phyloP scores from a whole-genome alignment of 2,329 filamentous ascomycete species.

The Leptodontidium sp. region DNA sequence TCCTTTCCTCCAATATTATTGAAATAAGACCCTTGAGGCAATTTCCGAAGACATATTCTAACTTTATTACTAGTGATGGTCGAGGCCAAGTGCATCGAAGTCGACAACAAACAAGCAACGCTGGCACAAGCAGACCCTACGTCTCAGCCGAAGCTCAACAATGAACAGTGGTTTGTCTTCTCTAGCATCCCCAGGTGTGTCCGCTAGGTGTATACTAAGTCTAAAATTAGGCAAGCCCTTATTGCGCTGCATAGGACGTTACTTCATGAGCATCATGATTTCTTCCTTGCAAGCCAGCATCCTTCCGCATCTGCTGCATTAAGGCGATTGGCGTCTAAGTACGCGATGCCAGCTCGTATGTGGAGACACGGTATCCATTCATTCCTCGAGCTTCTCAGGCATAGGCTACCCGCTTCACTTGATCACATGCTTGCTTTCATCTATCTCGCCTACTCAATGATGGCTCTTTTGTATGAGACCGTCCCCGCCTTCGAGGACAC shows the following conservation, averaged over 20 bases:
- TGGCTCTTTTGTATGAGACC: slow-evolving; percentile 86
- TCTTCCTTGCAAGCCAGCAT: slow-evolving; percentile 88
- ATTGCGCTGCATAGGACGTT: slow-evolving; percentile 84
- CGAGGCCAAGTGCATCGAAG: slow-evolving; percentile 85
- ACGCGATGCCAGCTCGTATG: slow-evolving; percentile 92
- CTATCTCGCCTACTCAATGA: slow-evolving; percentile 88
- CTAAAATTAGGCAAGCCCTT: slow-evolving; percentile 63
- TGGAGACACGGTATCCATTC: slow-evolving; percentile 92
- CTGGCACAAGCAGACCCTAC: slow-evolving; percentile 57
- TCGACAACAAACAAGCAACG: slow-evolving; percentile 70
- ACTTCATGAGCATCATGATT: slow-evolving; percentile 84
- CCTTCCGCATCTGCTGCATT: slow-evolving; percentile 77
- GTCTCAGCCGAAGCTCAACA: slow-evolving; percentile 56
- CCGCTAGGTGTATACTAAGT: not conserved
- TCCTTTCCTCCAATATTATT: too few species aligned
- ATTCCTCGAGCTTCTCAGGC: slow-evolving; percentile 79
- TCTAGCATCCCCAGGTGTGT: not conserved
- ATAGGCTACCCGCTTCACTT: slow-evolving; percentile 76
- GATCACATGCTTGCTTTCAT: slow-evolving; percentile 95
- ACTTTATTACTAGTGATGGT: slow-evolving; percentile 69
- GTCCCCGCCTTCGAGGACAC: slow-evolving; percentile 84
- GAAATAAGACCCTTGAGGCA: not conserved
- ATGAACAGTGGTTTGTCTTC: slow-evolving; percentile 70
- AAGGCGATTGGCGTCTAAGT: slow-evolving; percentile 75
- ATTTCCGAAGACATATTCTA: not conserved